Evolutionary conservation across 1,284 basidiomycete species (phyloP), one percentile per base, ranked within the genome.

Genomic region (Mycosarcoma mackinlayi): DNA sequence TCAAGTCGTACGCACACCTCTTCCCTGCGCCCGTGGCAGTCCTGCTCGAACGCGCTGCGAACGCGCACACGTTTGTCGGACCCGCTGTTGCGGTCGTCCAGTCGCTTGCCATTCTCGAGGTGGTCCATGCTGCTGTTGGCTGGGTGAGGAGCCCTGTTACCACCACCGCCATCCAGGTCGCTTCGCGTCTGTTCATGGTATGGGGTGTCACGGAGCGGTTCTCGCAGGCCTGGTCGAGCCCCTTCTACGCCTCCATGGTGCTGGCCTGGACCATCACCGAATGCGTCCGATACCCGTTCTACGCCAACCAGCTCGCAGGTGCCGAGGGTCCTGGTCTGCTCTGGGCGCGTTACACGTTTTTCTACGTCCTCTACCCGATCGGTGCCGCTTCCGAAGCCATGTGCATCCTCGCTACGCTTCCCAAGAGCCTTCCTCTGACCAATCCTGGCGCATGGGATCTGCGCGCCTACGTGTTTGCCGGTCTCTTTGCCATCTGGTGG

Each of bases 261-360:
- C 84, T 96, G 67, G 92, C 95, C 0, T 99, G 95, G 95, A 90
- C 91, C 2, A 75, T 91, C 58, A 93, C 94, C 37, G 95, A 99
- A 83, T 88, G 93, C 51, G 89, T 96, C 65, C 92, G 95, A 25
- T 98, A 98, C 84, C 84, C 89, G 8, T 96, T 91, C 86, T 99
- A 98, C 84, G 89, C 91, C 4, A 86, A 87, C 77, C 86, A 86
- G 44, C 87, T 97, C 4, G 71, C 78, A 31, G 63, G 61, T 23
- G 45, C 65, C 7, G 77, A 76, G 4, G 63, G 65, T 16, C 52
- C 56, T 18, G 68, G 65, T 19, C 56, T 80, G 11, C 75, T 81
- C 16, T 82, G 80, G 80, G 71, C 73, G 33, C 57, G 78, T 52
- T 98, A 98, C 87, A 92, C 93, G 25, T 88, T 92, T 6, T 98